A percentile compares a stretch with the other conserved stretches of the same genome.
These are phyloP conservation scores for Saksenaea oblongispora DNA, from an alignment of 371 early-diverging fungal genomes.

Conservation along the genomic window DNA sequence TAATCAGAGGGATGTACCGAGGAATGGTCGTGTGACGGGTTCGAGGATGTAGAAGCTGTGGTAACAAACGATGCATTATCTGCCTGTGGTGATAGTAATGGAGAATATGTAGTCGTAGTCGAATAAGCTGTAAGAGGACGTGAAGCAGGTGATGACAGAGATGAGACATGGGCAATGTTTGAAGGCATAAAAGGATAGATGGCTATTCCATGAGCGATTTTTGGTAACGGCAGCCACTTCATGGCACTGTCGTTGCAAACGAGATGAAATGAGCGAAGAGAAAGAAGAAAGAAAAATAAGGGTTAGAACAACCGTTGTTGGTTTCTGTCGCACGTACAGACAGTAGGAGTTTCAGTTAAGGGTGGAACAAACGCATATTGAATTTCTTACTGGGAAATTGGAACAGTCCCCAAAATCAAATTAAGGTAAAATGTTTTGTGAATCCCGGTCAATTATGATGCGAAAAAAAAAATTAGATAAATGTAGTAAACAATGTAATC, in stretches of 20 bases:
- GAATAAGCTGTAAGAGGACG: constrained; percentile 32
- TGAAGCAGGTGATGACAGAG: constrained; percentile 18
- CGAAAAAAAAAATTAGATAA: too few relatives aligned
- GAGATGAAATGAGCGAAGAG: not conserved
- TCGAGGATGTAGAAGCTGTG: constrained; percentile 21
- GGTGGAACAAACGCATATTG: not conserved
- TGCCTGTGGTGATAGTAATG: constrained; percentile 26
- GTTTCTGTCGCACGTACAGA: not conserved
- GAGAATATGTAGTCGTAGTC: constrained; percentile 31
- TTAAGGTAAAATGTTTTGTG: too few relatives aligned
- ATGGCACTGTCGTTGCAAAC: constrained; percentile 14
- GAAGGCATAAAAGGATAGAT: constrained; percentile 54
- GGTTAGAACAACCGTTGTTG: not conserved
- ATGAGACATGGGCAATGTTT: constrained; percentile 7
- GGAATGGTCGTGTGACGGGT: constrained; percentile 18
- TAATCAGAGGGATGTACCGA: constrained; percentile 35
- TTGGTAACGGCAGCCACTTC: constrained; percentile 57
- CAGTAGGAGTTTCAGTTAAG: not conserved
- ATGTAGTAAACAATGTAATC: too few relatives aligned
- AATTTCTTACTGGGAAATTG: too few relatives aligned
- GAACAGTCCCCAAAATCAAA: too few relatives aligned
- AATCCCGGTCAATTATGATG: too few relatives aligned
- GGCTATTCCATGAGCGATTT: constrained; percentile 54
- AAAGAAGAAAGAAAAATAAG: not conserved
- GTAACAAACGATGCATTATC: constrained; percentile 39